Percentiles rank a stretch among this genome's conserved stretches.
These are phyloP conservation scores for Grosmannia serpens DNA, from an alignment of 2,329 filamentous ascomycete species.

Conservation along the genomic window DNA sequence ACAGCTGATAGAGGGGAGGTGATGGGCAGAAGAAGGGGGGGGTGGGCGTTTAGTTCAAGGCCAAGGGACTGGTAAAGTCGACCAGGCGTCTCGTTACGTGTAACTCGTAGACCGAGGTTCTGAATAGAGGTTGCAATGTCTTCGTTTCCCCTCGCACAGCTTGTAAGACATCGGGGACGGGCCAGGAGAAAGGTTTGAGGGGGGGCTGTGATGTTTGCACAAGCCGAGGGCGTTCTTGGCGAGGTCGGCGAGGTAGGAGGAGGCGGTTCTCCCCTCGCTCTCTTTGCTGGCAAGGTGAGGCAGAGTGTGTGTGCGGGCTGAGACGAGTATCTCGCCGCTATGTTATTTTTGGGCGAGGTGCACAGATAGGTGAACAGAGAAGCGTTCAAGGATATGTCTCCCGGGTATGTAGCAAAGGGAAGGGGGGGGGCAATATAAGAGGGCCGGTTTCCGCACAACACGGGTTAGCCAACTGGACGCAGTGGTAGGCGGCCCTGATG, in stretches of 20 bases:
- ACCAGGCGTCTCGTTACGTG: not conserved
- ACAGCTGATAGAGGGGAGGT: not conserved
- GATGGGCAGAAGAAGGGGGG: not conserved
- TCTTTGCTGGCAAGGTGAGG: not conserved
- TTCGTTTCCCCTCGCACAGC: slow-evolving; percentile 19
- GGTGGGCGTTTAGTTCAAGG: not conserved
- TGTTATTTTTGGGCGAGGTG: not conserved
- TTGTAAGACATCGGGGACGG: slow-evolving; percentile 21
- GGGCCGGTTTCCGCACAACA: not conserved
- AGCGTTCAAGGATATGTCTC: not conserved
- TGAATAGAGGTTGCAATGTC: slow-evolving; percentile 7
- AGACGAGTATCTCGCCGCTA: not conserved
- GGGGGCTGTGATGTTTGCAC: not conserved
- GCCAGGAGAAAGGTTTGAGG: not conserved
- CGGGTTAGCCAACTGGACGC: not conserved
- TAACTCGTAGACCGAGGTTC: not conserved
- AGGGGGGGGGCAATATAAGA: not conserved
- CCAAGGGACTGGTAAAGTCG: not conserved
- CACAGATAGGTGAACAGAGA: not conserved
- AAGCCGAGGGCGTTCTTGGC: not conserved
- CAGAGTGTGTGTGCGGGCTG: not conserved
- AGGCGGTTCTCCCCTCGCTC: not conserved
- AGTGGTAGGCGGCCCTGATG: not conserved
- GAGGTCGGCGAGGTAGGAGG: not conserved
- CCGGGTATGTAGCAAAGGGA: not conserved